Percentiles rank a stretch among this genome's conserved stretches.
These are phyloP conservation scores for Funneliformis caledonium DNA, from an alignment of 371 early-diverging fungal genomes.

Conservation along the genomic window DNA sequence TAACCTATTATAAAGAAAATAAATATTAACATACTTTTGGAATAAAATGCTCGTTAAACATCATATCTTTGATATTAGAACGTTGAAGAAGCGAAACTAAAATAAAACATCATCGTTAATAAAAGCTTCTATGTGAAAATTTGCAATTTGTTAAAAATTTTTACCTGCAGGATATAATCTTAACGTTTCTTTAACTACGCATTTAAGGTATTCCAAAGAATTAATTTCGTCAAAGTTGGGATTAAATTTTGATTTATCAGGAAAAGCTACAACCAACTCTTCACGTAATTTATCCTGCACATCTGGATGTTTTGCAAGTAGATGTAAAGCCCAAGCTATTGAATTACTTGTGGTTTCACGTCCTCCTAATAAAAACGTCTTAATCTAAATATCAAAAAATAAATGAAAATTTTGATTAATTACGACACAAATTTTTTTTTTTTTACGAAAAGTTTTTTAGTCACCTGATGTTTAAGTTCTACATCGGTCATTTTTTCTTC, in stretches of 20 bases:
- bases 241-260: too few relatives aligned
- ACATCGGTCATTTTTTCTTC: constrained; percentile 25
- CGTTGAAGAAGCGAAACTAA: background rate
- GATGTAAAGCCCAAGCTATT: constrained; percentile 45
- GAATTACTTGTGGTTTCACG: constrained; percentile 47
- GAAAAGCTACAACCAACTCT: background rate
- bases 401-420: background rate
- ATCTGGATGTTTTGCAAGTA: too few relatives aligned
- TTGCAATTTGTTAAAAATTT: background rate
- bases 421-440: constrained; percentile 1
- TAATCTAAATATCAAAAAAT: constrained; percentile 37
- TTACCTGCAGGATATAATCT: background rate
- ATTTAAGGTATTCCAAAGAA: too few relatives aligned
- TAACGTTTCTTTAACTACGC: too few relatives aligned
- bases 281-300: background rate
- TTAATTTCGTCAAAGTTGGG: too few relatives aligned
- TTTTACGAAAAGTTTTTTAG: too few relatives aligned
- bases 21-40: background rate
- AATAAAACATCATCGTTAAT: too few relatives aligned
- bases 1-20: too few relatives aligned
- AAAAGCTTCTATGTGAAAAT: background rate
- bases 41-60: background rate
- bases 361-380: constrained; percentile 48
- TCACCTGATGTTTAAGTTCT: constrained; percentile 16
- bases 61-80: background rate